Percentiles rank a stretch among this genome's conserved stretches.
These are phyloP conservation scores for Adansonia grandidieri DNA, from an alignment of 441 rosid species.

Conservation along the genomic window DNA sequence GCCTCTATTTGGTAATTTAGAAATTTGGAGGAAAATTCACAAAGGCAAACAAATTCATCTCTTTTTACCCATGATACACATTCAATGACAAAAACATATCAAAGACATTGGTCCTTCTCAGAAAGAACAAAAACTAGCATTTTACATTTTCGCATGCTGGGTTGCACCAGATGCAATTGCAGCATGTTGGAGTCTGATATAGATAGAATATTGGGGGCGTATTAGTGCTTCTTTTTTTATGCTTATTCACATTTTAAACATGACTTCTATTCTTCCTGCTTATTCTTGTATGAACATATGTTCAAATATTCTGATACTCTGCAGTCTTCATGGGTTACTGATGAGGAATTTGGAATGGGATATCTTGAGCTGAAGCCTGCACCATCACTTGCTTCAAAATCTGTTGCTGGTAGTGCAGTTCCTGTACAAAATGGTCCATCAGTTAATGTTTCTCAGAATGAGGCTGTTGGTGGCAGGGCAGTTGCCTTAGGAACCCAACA, in stretches of 20 bases:
- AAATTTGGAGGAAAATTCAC: slow-evolving; percentile 7
- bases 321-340: slow-evolving; percentile 98
- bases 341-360: slow-evolving; percentile 99
- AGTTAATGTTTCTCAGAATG: slow-evolving; percentile 55
- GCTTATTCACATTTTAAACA: background rate
- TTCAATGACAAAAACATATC: background rate
- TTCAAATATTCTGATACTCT: slow-evolving; percentile 22
- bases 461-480: slow-evolving; percentile 57
- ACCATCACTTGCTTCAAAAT: slow-evolving; percentile 62
- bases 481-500: slow-evolving; percentile 47
- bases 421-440: slow-evolving; percentile 61
- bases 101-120: background rate
- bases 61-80: background rate
- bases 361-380: slow-evolving; percentile 88
- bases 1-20: background rate
- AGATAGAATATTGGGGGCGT: background rate
- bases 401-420: slow-evolving; percentile 44
- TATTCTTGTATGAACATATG: background rate
- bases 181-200: background rate
- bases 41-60: background rate
- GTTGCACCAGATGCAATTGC: background rate
- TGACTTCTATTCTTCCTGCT: background rate
- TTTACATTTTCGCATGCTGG: background rate
- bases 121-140: background rate
- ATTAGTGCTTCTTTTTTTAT: background rate